Conservation (phyloP, 164 flowering plant genomes). For the Aristolochia contorta region DNA sequence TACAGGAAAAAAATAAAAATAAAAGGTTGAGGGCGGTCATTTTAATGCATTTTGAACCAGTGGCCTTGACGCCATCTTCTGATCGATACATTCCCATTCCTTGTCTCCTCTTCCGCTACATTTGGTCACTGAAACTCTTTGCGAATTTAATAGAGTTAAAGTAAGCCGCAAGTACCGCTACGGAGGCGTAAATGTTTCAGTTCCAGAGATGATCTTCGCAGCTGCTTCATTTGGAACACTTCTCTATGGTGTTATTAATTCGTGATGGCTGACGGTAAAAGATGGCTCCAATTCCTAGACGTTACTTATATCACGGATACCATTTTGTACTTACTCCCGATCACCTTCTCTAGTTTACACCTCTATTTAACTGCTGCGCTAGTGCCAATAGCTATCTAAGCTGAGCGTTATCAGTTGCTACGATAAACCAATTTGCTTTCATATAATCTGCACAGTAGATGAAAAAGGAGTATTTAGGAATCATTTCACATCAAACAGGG, state of each 20-base stretch:
- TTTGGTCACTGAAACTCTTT: background rate
- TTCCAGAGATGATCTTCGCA: background rate
- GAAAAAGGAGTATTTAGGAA: too few species aligned
- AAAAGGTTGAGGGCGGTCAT: too few species aligned
- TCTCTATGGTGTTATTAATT: background rate
- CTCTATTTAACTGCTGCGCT: too few species aligned
- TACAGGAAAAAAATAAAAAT: too few species aligned
- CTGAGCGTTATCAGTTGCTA: too few species aligned
- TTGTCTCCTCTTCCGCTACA: conserved; percentile 4
- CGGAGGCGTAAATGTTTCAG: background rate
- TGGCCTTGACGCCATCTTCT: background rate
- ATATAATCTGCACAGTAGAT: too few species aligned
- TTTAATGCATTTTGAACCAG: too few species aligned
- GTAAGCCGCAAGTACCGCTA: background rate
- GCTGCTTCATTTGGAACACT: background rate
- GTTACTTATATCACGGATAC: background rate
- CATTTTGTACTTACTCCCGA: too few species aligned
- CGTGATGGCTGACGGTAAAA: background rate
- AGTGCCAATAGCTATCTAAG: too few species aligned
- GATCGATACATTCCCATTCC: conserved; percentile 5
- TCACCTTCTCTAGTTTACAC: too few species aligned
- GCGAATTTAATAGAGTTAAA: conserved; percentile 1
- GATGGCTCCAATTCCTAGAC: background rate
- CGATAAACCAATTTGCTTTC: too few species aligned
- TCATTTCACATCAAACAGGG: too few species aligned